Evolutionary conservation across 1,139 yeast genomes (phyloP).

Genomic region (Suhomyces kunorum): DNA sequence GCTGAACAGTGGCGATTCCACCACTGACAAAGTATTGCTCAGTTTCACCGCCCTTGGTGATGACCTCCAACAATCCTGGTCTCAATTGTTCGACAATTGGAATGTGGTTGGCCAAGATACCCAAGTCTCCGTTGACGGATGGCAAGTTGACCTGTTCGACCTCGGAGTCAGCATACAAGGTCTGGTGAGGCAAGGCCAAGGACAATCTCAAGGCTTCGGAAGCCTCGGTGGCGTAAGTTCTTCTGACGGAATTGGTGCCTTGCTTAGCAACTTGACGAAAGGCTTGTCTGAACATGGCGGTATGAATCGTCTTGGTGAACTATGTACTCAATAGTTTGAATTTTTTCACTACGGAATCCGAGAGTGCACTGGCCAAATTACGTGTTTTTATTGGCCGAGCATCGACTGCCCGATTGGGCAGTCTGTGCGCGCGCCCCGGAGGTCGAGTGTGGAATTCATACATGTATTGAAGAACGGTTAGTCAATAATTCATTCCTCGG

Average conservation of each 20-base stretch:
- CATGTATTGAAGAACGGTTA: slow-evolving; percentile 2
- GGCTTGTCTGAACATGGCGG: slow-evolving; percentile 65
- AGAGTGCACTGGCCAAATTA: slow-evolving; percentile 13
- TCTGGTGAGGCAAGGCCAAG: slow-evolving; percentile 86
- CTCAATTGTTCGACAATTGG: slow-evolving; percentile 96
- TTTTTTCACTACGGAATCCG: slow-evolving; percentile 16
- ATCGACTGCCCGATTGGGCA: slow-evolving; percentile 35
- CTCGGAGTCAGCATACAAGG: slow-evolving; percentile 51
- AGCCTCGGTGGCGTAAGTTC: slow-evolving; percentile 89
- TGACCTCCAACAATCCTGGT: slow-evolving; percentile 94
- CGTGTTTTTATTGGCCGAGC: slow-evolving; percentile 31
- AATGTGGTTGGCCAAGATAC: slow-evolving; percentile 97
- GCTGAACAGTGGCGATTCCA: slow-evolving; percentile 96
- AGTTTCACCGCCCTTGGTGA: slow-evolving; percentile 72
- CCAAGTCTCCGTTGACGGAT: slow-evolving; percentile 93
- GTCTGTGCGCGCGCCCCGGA: slow-evolving; percentile 4
- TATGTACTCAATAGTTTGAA: slow-evolving; percentile 3
- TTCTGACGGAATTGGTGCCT: slow-evolving; percentile 61
- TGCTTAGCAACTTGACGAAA: slow-evolving; percentile 68
- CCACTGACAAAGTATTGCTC: slow-evolving; percentile 91
- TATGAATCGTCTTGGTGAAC: slow-evolving; percentile 5
- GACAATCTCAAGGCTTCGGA: slow-evolving; percentile 79
- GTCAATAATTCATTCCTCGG: slow-evolving; percentile 3
- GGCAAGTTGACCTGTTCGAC: slow-evolving; percentile 94
- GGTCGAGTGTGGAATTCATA: slow-evolving; percentile 1